Evolutionary conservation across 805 yeast species (phyloP).

Genomic region (Ogataea methanolica): DNA sequence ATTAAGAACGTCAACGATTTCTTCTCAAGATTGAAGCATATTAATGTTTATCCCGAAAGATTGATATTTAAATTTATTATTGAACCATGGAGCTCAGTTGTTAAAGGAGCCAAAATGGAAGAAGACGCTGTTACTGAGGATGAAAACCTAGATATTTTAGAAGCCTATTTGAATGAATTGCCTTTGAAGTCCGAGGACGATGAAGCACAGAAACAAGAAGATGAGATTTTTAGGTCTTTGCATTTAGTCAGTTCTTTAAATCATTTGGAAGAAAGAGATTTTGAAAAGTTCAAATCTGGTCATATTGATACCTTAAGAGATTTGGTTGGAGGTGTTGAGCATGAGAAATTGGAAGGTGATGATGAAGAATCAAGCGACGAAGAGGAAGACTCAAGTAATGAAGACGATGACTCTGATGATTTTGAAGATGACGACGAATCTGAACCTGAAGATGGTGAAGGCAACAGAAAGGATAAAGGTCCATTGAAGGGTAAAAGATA

Average conservation of each 20-base stretch:
- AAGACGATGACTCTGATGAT: conserved; percentile 12
- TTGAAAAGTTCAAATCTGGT: conserved; percentile 72
- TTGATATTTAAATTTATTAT: conserved; percentile 74
- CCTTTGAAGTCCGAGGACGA: conserved; percentile 55
- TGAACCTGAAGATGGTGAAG: conserved; percentile 16
- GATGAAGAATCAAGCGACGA: conserved; percentile 27
- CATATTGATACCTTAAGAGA: conserved; percentile 73
- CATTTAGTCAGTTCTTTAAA: conserved; percentile 76
- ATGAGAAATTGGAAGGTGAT: conserved; percentile 30
- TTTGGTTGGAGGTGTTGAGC: conserved; percentile 41
- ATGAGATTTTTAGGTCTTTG: conserved; percentile 80
- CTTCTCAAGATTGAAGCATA: conserved; percentile 65
- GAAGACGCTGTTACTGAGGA: conserved; percentile 32
- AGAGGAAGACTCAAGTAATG: conserved; percentile 24
- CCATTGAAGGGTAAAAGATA: conserved; percentile 65
- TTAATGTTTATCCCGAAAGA: conserved; percentile 77
- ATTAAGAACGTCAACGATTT: conserved; percentile 92
- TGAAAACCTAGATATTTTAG: conserved; percentile 39
- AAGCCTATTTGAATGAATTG: conserved; percentile 40
- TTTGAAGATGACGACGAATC: conserved; percentile 25
- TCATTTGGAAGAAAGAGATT: conserved; percentile 87
- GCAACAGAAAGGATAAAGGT: conserved; percentile 27
- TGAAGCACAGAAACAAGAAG: conserved; percentile 57
- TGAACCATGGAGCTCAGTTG: conserved; percentile 35
- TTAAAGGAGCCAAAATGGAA: conserved; percentile 28